Evolutionary conservation across 2,329 filamentous ascomycete genomes (phyloP).

Genomic region (Paraphoma sp.): DNA sequence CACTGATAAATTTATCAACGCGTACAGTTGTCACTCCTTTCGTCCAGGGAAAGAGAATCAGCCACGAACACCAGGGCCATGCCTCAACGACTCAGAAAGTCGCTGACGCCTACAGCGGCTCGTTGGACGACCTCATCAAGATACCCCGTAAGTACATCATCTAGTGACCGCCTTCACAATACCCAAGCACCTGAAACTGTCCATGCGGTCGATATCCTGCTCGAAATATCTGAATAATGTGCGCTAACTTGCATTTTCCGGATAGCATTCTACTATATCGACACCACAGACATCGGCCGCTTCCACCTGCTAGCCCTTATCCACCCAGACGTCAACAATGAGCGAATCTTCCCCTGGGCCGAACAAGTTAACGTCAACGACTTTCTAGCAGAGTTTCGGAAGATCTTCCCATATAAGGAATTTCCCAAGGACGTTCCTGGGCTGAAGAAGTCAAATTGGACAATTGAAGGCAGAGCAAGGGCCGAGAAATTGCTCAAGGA

Average conservation of each 20-base stretch:
- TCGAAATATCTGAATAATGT: too few species aligned
- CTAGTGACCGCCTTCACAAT: constrained; percentile 2
- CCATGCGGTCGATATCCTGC: too few species aligned
- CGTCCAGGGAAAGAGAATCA: constrained; percentile 32
- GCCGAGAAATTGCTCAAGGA: too few species aligned
- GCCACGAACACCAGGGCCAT: constrained; percentile 27
- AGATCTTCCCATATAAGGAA: constrained; percentile 45
- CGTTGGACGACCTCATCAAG: too few species aligned
- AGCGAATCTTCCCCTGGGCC: constrained; percentile 61
- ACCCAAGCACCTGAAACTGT: too few species aligned
- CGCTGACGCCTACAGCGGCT: too few species aligned
- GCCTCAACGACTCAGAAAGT: too few species aligned
- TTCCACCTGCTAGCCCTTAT: constrained; percentile 59
- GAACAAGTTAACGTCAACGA: constrained; percentile 54
- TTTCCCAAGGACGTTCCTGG: constrained; percentile 24
- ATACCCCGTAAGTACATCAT: neutral
- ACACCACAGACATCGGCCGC: constrained; percentile 37
- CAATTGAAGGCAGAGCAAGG: too few species aligned
- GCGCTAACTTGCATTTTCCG: neutral
- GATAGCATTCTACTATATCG: constrained; percentile 11
- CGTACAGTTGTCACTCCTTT: constrained; percentile 47
- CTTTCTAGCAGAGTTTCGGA: constrained; percentile 44
- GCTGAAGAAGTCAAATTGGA: neutral
- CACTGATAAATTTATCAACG: too few species aligned
- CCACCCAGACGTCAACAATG: constrained; percentile 50